phyloP scores from a whole-genome alignment of 441 rosid species.

The Daphne laureola region DNA sequence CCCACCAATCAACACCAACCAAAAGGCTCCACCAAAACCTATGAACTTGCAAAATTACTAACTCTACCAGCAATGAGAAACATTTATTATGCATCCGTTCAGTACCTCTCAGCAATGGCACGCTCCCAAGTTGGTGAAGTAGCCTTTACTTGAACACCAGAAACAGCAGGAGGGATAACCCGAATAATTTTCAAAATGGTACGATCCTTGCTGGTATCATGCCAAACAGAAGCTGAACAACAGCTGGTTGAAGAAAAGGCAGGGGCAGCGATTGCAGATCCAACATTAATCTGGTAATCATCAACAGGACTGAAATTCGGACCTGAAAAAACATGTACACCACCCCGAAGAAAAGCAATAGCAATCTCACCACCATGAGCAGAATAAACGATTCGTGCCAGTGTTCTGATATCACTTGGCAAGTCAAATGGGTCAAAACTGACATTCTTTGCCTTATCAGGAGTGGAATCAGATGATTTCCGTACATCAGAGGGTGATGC shows the following conservation, averaged over 20 bases:
- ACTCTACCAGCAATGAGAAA: neutral
- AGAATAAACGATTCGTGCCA: conserved; percentile 93
- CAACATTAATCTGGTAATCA: conserved; percentile 93
- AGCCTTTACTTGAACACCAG: conserved; percentile 67
- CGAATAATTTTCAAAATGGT: conserved; percentile 90
- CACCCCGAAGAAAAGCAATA: conserved; percentile 92
- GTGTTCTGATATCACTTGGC: conserved; percentile 94
- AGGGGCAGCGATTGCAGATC: conserved; percentile 95
- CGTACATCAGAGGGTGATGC: conserved; percentile 49
- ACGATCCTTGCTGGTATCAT: conserved; percentile 75
- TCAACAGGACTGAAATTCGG: conserved; percentile 85
- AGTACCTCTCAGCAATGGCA: conserved; percentile 96
- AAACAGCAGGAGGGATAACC: conserved; percentile 89
- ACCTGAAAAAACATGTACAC: conserved; percentile 97
- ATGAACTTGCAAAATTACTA: conserved; percentile 2
- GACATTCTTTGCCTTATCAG: conserved; percentile 63
- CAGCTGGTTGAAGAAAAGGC: conserved; percentile 99
- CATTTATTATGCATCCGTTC: conserved; percentile 4
- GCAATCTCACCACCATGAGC: conserved; percentile 99
- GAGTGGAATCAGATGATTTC: conserved; percentile 45
- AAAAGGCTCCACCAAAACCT: conserved; percentile 99
- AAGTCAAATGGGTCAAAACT: conserved; percentile 96
- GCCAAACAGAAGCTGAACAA: conserved; percentile 98
- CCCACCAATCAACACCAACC: conserved; percentile 99
- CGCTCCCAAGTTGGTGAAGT: conserved; percentile 91